Conservation (phyloP, 495 filamentous ascomycete species). For the Pyrenula massariospora region DNA sequence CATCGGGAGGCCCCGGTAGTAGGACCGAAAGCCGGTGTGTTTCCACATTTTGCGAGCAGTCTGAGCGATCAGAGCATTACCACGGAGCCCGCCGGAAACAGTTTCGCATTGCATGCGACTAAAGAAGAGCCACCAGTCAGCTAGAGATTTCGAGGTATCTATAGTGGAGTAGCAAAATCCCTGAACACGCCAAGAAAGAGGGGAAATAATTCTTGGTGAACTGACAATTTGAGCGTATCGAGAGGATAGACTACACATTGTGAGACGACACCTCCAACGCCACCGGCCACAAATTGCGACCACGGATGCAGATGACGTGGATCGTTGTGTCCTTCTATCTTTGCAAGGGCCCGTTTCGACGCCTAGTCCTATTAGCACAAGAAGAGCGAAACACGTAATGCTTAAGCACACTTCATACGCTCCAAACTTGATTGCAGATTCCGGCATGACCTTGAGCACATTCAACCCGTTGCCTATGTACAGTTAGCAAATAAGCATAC, state of each 20-base stretch:
- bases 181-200: background rate
- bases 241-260: constrained; percentile 94
- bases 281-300: constrained; percentile 86
- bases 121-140: constrained; percentile 8
- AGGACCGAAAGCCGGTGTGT: constrained; percentile 58
- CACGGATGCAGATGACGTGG: constrained; percentile 62
- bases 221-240: constrained; percentile 88
- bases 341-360: constrained; percentile 76
- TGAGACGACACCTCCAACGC: constrained; percentile 82
- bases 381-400: constrained; percentile 1
- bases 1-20: constrained; percentile 87
- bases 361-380: constrained; percentile 38
- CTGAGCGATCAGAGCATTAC: constrained; percentile 71
- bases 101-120: constrained; percentile 90
- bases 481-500: constrained; percentile 19
- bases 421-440: constrained; percentile 94
- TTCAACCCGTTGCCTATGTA: constrained; percentile 87
- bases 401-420: constrained; percentile 60
- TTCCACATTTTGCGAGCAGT: constrained; percentile 79
- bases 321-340: constrained; percentile 80
- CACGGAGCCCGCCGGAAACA: constrained; percentile 69
- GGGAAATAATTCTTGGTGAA: background rate
- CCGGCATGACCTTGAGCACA: constrained; percentile 94
- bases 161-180: background rate
- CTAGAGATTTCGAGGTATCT: background rate